These are phyloP conservation scores for Pseudomassariella vexata DNA, from an alignment of 2,329 filamentous ascomycete species.

Conservation along the genomic window DNA sequence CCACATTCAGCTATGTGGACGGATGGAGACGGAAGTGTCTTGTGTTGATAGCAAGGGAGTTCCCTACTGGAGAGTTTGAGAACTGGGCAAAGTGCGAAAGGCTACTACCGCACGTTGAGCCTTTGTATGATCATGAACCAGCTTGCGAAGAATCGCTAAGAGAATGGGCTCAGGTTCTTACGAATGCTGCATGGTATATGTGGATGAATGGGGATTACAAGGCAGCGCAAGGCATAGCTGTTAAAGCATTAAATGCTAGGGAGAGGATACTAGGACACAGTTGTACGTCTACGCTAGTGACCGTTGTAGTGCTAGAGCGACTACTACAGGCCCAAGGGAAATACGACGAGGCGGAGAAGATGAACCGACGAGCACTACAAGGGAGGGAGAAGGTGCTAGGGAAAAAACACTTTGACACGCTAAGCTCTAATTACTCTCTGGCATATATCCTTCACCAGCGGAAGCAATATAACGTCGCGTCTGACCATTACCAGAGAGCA, in stretches of 20 bases:
- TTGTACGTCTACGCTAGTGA: neutral
- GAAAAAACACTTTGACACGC: too few relatives aligned
- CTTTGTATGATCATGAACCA: neutral
- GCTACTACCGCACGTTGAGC: neutral
- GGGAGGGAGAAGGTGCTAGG: too few relatives aligned
- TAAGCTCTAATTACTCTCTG: too few relatives aligned
- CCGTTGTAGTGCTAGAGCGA: neutral
- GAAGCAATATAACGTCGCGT: too few relatives aligned
- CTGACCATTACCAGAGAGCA: too few relatives aligned
- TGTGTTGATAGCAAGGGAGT: neutral
- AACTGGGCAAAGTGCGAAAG: conserved; percentile 1
- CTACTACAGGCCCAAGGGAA: conserved; percentile 1
- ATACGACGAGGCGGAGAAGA: neutral
- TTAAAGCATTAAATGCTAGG: neutral
- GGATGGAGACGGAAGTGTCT: neutral
- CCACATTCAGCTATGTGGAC: too few relatives aligned
- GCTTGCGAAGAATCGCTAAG: neutral
- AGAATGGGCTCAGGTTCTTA: conserved; percentile 1
- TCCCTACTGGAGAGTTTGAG: neutral
- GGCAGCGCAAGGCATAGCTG: neutral
- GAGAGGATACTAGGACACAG: neutral
- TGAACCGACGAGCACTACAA: neutral
- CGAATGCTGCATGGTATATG: neutral
- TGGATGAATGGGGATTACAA: conserved; percentile 1
- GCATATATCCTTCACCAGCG: too few relatives aligned